Percentiles rank a stretch among this genome's conserved stretches.
These are phyloP conservation scores for Colletotrichum caudatum DNA, from an alignment of 2,329 filamentous ascomycete genomes.

Conservation along the genomic window DNA sequence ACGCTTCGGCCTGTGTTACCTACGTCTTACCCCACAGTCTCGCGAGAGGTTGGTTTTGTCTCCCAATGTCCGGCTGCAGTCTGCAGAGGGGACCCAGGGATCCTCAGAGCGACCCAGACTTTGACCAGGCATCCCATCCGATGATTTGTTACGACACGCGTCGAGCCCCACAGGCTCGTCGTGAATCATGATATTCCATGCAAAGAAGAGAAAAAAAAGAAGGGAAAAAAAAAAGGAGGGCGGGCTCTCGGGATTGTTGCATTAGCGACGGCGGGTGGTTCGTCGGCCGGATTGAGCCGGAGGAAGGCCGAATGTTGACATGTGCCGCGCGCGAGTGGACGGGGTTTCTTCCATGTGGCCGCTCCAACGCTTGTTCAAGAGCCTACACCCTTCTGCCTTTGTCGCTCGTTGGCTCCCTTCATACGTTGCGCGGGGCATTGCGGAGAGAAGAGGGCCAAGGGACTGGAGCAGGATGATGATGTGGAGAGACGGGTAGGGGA, in stretches of 20 bases:
- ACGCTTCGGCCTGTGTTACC: conserved; percentile 4
- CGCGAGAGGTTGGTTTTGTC: conserved; percentile 18
- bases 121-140: conserved; percentile 7
- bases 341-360: conserved; percentile 18
- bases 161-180: conserved; percentile 22
- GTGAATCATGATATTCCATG: conserved; percentile 1
- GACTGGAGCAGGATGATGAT: conserved; percentile 13
- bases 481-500: conserved; percentile 18
- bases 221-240: neutral
- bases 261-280: conserved; percentile 14
- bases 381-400: conserved; percentile 8
- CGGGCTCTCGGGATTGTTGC: conserved; percentile 5
- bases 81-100: conserved; percentile 16
- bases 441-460: conserved; percentile 27
- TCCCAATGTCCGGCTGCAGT: conserved; percentile 20
- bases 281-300: conserved; percentile 32
- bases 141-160: conserved; percentile 13
- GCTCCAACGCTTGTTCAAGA: neutral
- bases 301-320: conserved; percentile 24
- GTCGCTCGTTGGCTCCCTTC: conserved; percentile 26
- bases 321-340: conserved; percentile 23
- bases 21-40: conserved; percentile 21
- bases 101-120: conserved; percentile 10
- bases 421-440: conserved; percentile 29
- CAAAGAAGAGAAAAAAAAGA: neutral